Base-by-base conservation (phyloP, 2,329 filamentous ascomycete species). In the Fusarium oligoseptatum region DNA sequence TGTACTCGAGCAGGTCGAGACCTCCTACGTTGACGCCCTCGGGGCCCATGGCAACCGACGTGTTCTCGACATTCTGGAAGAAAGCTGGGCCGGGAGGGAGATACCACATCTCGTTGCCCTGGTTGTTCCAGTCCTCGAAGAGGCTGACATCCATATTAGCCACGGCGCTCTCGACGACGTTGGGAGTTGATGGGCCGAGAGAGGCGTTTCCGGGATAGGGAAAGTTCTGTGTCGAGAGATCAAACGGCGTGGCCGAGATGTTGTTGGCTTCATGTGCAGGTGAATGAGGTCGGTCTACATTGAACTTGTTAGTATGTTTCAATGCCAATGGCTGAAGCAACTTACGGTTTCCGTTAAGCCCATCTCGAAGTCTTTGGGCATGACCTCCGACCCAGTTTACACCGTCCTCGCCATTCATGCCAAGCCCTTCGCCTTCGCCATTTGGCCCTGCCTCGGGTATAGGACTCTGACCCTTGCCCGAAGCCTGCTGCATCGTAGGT, bases 21-120 rank as follows among this genome's bases (percentile, higher is more conserved):
- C 91, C 91, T 11, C 90, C 91, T 3, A 93, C 89, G 75, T 92
- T 92, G 60, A 92, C 88, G 32, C 91, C 91, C 74, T 92, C 91
- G 10, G 91, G 89, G 3, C 90, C 92, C 89, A 92, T 92, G 50
- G 90, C 90, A 11, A 92, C 90, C 8, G 86, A 86, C 37, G 87
- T 86, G 71, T 90, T 90, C 69, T 88, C 89, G 77, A 92, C 86
- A 78, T 91, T 92, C 77, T 92, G 90, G 81, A 91, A 92, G 67
- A 92, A 90, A 6, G 90, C 90, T 2, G 90, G 85, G 0, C 91
- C 91, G 0, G 91, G 86, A 0, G 91, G 90, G 1, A 92, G 84
- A 77, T 92, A 92, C 91, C 91, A 92, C 88, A 92, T 90, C 77
- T 92, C 90, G 76, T 87, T 88, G 68, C 87, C 85, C 4, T 87